Percentiles rank a stretch among this genome's conserved stretches.
Conservation (phyloP, 75 land plant genomes). For the Pseudotsuga menziesii region DNA sequence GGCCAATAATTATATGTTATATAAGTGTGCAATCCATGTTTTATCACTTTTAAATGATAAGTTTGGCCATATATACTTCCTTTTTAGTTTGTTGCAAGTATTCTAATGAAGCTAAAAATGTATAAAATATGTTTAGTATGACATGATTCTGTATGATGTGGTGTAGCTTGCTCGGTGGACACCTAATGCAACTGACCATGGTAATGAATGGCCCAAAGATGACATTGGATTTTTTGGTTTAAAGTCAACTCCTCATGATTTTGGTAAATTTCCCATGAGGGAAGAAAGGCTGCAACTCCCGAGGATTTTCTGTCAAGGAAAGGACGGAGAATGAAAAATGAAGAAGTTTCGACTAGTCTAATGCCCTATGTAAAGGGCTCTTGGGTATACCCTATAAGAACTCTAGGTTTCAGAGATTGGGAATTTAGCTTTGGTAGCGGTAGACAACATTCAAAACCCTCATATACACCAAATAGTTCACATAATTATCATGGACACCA, state of each 20-base stretch:
- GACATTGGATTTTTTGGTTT: slow-evolving; percentile 3
- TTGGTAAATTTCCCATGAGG: slow-evolving; percentile 18
- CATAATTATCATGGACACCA: too few relatives aligned
- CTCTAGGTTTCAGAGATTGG: too few relatives aligned
- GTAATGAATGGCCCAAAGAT: slow-evolving; percentile 5
- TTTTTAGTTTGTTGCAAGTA: not conserved
- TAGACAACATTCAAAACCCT: too few relatives aligned
- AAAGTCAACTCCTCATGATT: slow-evolving; percentile 36
- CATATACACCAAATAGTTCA: too few relatives aligned
- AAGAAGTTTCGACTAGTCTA: not conserved
- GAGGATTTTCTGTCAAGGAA: slow-evolving; percentile 21
- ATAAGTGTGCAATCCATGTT: not conserved
- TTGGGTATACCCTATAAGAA: too few relatives aligned
- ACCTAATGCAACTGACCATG: slow-evolving; percentile 22
- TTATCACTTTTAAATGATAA: slow-evolving; percentile 1
- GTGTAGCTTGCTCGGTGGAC: not conserved
- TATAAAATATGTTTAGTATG: slow-evolving; percentile 12
- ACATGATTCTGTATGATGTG: not conserved
- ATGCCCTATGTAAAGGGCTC: too few relatives aligned
- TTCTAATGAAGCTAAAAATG: not conserved
- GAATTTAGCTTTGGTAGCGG: too few relatives aligned
- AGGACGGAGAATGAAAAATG: slow-evolving; percentile 27
- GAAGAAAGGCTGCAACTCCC: slow-evolving; percentile 7
- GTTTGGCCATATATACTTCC: not conserved
- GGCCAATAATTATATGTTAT: not conserved